Base-by-base conservation (phyloP, 2,329 filamentous ascomycete genomes). In the Sporothrix curviconia region DNA sequence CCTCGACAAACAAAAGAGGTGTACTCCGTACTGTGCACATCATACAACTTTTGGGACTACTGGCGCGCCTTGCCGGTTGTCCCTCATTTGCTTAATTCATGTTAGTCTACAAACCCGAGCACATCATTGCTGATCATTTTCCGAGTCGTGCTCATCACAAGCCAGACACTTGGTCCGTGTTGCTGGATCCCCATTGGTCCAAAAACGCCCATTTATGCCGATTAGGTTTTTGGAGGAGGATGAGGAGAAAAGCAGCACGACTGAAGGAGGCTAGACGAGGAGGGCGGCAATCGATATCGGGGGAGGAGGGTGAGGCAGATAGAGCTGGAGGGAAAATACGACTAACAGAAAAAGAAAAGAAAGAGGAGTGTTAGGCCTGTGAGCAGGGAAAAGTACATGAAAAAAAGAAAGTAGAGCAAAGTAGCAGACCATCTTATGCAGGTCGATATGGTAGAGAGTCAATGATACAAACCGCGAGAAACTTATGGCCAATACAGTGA, bases 41-140 rank as follows among this genome's bases (percentile, higher is more conserved):
- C 39, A 34, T 34, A 22, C 32, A 30, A 25, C 32, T 36, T 50
- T 19, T 28, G 25, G 44, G n/a, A 14, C 24, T 30, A 22, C 50
- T 34, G 19, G 17, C 30, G 28, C 32, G 17, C 17, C n/a, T 34
- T 44, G 50, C 34, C 25, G 25, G 11, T 14, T 15, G 42, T 19
- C 15, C 24, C 15, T 55, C 52, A 17, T 46, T 47, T 55, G 34
- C 42, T 55, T 7, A 3, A 47, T 55, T 7, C 42, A 47, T 39
- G 14, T 17, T 55, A 55, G 42, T 22, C 36, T 42, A 32, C 39
- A 55, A 17, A 30, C 22, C 34, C 24, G 19, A 25, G 43, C 54
- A 55, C 54, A 56, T 49, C 54, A 42, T 49, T 56, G 54, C 36
- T 49, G 54, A 49, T 56, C 43, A 46, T 55, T 32, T 30, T 30